Percentiles rank a stretch among this genome's conserved stretches.
Conservation (phyloP, 1,284 basidiomycete species). For the Ganoderma lingzhi region DNA sequence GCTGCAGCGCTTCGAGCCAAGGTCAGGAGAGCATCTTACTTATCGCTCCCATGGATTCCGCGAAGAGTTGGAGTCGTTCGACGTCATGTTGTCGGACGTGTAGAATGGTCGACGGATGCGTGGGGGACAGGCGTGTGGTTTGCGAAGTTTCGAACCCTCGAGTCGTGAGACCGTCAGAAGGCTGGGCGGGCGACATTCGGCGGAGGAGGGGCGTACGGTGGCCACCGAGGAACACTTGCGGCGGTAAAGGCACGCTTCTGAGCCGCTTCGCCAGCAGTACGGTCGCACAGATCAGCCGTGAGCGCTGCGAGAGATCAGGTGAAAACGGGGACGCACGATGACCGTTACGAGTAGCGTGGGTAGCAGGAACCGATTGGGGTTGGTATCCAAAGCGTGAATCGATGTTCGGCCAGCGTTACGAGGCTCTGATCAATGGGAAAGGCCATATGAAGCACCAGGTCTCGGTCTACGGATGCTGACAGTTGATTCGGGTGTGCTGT, state of each 20-base stretch:
- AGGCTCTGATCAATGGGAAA: not conserved
- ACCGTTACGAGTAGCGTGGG: not conserved
- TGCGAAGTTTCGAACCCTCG: constrained; percentile 9
- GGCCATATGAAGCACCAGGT: not conserved
- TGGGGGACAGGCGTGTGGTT: constrained; percentile 11
- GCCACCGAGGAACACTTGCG: constrained; percentile 2
- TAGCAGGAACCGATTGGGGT: not conserved
- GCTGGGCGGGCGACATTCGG: not conserved
- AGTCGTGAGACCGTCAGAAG: constrained; percentile 6
- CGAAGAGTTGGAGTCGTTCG: constrained; percentile 11
- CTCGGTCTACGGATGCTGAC: not conserved
- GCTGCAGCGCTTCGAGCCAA: constrained; percentile 9
- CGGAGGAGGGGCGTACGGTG: constrained; percentile 7
- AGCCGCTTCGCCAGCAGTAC: constrained; percentile 4
- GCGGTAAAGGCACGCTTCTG: constrained; percentile 1
- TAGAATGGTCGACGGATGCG: constrained; percentile 7
- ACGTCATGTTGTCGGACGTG: constrained; percentile 12
- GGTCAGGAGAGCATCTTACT: constrained; percentile 14
- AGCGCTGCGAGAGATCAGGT: not conserved
- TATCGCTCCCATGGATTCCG: not conserved
- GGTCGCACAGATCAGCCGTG: not conserved
- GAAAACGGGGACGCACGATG: not conserved
- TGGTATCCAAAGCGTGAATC: not conserved
- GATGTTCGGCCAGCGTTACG: not conserved
- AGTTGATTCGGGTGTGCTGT: not conserved